Base-by-base conservation (phyloP, 306 rosid genomes). In the Astragalus glycyphyllos region DNA sequence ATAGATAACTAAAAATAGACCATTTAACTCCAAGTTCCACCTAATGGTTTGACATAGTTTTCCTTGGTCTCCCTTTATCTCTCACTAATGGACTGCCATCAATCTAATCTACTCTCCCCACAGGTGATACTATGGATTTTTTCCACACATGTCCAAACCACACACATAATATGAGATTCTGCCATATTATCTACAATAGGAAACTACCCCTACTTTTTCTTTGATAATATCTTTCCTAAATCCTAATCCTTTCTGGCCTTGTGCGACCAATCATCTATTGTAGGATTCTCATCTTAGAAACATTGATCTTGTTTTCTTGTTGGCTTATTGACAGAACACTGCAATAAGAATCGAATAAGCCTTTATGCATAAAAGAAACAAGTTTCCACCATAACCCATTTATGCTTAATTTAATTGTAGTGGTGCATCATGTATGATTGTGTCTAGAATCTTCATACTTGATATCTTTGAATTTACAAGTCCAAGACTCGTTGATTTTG, bases 331-430 rank as follows among this genome's bases (percentile, higher is more conserved):
- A 31, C 38, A 61, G 15, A 47, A 37, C 7, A 40, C 47, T 15
- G 31, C 8, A 11, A 38, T 8, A 16, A 16, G 42, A 34, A 65
- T 66, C 0, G 12, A 35, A 49, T 47, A 57, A 20, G 42, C 35
- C 42, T 49, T 31, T 31, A 57, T 35, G 40, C n/a, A 49, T n/a
- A 9, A 47, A 48, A 26, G 9, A 74, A 37, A 79, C 56, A 57
- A 70, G 8, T 57, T 47, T 65, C 58, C 58, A 38, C 56, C 29
- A 13, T 64, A 59, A 55, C 8, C 55, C 23, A 48, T 41, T 40
- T 31, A 57, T 34, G 47, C 38, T 48, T n/a, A n/a, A n/a, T n/a
- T 13, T 55, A 44, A 34, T 1, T n/a, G 4, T 11, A 20, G 53
- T 10, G 11, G n/a, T 4, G 3, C 26, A 16, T 47, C 31, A 23